Evolutionary conservation across 1,284 basidiomycete species (phyloP), one percentile per base, ranked within the genome.

Genomic region (Austropuccinia psidii): DNA sequence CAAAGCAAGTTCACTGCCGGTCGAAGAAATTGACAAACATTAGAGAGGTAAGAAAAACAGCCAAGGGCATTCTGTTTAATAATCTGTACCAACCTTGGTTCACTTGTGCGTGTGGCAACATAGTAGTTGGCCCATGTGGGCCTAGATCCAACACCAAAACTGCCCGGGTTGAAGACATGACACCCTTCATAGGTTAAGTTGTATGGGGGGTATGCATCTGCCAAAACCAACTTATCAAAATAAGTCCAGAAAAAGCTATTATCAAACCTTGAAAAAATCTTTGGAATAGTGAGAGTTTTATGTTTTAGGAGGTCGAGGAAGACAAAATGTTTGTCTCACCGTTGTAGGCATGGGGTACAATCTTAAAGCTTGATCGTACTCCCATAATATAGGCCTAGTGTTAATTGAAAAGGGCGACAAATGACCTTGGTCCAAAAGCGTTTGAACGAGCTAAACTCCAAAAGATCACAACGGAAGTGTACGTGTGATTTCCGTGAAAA

Each of bases 111-210:
- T 4, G 69, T 73, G 24, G 69, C 58, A 27, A 73, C 24, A 33
- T 64, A 50, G 45, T 73, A 73, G 31, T 62, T 73, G 21, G 69
- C 69, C 69, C 69, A 73, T 27, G 55, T 41, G 11, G 69, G 47
- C 31, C 58, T 45, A 50, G 68, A 70, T 15, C 49, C 69, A 19
- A 64, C 47, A 19, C 58, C 58, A 37, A 73, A 73, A 55, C 81
- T 79, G 15, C 96, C 95, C 0, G 96, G 96, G 80, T 98, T 99
- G 84, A 98, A 93, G 35, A 98, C 96, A 81, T 98, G 95, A 79
- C 96, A 98, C 6, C 92, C 93, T 66, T 95, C 94, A 80, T 99
- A 99, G 0, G 94, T 98, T 77, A 98, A 85, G 78, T 96, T 93
- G 81, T 91, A 99, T 43, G 90, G 86, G 79, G 98, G 94, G 80